A percentile compares a stretch with the other conserved stretches of the same genome.
These are phyloP conservation scores for Raffaelea arxii DNA, from an alignment of 2,329 filamentous ascomycete genomes.

Conservation along the genomic window DNA sequence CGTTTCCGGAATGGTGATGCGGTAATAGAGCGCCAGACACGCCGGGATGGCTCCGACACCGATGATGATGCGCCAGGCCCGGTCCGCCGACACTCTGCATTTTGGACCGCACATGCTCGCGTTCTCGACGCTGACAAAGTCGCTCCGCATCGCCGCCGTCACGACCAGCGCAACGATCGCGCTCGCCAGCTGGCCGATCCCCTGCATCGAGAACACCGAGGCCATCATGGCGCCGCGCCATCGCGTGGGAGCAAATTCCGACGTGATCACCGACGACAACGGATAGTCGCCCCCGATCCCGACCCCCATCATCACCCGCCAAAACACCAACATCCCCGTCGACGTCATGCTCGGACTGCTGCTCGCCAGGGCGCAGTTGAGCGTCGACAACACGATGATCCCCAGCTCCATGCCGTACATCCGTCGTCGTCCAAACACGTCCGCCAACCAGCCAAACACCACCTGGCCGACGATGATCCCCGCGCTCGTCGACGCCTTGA, in stretches of 20 bases:
- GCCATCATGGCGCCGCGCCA: slow-evolving; percentile 80
- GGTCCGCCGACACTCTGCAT: slow-evolving; percentile 64
- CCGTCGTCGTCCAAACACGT: slow-evolving; percentile 63
- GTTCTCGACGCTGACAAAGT: slow-evolving; percentile 32
- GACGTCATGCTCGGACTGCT: slow-evolving; percentile 50
- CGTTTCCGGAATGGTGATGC: slow-evolving; percentile 77
- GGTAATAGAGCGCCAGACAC: slow-evolving; percentile 73
- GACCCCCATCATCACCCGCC: slow-evolving; percentile 68
- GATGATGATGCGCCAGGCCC: slow-evolving; percentile 74
- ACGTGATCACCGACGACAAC: slow-evolving; percentile 69
- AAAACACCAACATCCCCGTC: slow-evolving; percentile 58
- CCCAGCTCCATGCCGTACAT: slow-evolving; percentile 76
- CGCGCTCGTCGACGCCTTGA: slow-evolving; percentile 73
- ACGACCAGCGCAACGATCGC: slow-evolving; percentile 63
- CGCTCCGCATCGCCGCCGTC: slow-evolving; percentile 51
- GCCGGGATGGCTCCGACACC: slow-evolving; percentile 71
- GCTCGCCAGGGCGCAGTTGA: slow-evolving; percentile 55
- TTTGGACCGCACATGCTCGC: slow-evolving; percentile 43
- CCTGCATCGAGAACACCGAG: slow-evolving; percentile 65
- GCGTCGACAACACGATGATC: slow-evolving; percentile 61
- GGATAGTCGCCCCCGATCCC: slow-evolving; percentile 80
- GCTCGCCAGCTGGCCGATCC: slow-evolving; percentile 65
- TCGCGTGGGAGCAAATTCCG: slow-evolving; percentile 74
- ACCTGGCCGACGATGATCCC: slow-evolving; percentile 73
- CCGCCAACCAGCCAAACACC: slow-evolving; percentile 66